phyloP scores from a whole-genome alignment of 768 basidiomycete species.

The Lentinula boryana region DNA sequence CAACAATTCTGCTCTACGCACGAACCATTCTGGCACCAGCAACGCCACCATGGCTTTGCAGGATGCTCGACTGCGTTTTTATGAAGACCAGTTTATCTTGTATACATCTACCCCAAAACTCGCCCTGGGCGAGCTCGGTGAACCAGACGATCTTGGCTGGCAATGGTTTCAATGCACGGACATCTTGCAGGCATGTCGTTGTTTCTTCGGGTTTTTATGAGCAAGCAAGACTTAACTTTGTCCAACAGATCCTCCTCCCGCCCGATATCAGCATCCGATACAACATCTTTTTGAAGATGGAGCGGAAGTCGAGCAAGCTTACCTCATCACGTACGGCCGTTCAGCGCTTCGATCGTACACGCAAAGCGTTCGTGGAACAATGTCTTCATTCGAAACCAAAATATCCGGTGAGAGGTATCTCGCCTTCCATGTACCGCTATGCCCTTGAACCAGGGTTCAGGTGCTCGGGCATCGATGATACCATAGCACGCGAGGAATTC shows the following conservation, averaged over 20 bases:
- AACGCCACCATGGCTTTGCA: not conserved
- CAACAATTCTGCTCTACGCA: not conserved
- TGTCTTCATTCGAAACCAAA: not conserved
- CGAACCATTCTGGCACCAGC: not conserved
- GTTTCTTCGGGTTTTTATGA: too few species aligned
- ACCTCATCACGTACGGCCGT: not conserved
- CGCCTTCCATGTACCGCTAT: not conserved
- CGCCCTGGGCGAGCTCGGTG: not conserved
- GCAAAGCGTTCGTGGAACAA: not conserved
- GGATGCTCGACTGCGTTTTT: not conserved
- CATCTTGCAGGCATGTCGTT: not conserved
- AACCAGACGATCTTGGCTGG: constrained; percentile 4
- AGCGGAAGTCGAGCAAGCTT: not conserved
- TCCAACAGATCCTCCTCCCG: not conserved
- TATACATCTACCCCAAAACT: not conserved
- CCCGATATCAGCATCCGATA: not conserved
- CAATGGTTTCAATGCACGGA: constrained; percentile 1
- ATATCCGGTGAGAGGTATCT: constrained; percentile 3
- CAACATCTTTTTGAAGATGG: not conserved
- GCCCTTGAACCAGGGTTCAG: constrained; percentile 6
- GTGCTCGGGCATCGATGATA: not conserved
- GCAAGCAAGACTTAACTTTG: not conserved
- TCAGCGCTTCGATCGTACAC: not conserved
- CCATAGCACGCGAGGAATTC: not conserved
- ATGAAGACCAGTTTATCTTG: constrained; percentile 2